phyloP scores from a whole-genome alignment of 2,329 filamentous ascomycete genomes.

The Trichoderma atroviride region DNA sequence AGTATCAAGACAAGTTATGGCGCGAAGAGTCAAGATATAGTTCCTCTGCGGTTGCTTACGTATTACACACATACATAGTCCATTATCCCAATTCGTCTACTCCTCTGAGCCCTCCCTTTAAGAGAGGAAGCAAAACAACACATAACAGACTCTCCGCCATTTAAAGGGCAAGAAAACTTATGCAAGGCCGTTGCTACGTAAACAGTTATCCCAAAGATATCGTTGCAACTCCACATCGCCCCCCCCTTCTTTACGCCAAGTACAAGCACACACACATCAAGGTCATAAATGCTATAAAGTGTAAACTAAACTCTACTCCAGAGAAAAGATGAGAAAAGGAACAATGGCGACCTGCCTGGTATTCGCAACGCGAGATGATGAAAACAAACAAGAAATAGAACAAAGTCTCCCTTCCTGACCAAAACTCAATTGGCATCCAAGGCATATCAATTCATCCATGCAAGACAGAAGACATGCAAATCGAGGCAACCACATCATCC shows the following conservation, averaged over 20 bases:
- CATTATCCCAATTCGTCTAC: too few species aligned
- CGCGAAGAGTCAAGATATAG: too few species aligned
- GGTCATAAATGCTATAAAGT: neutral
- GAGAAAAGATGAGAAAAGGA: neutral
- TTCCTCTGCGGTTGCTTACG: too few species aligned
- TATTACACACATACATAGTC: too few species aligned
- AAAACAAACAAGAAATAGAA: too few species aligned
- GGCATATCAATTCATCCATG: neutral
- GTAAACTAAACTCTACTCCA: neutral
- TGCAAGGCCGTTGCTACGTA: neutral
- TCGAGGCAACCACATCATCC: neutral
- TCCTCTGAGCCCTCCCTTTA: too few species aligned
- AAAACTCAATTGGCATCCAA: neutral
- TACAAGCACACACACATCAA: neutral
- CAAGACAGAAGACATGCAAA: neutral
- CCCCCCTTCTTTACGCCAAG: neutral
- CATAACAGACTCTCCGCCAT: neutral
- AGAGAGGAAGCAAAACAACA: too few species aligned
- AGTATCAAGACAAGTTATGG: too few species aligned
- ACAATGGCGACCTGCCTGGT: neutral
- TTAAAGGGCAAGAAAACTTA: neutral
- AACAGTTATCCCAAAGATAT: neutral
- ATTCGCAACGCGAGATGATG: neutral
- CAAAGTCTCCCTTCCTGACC: neutral
- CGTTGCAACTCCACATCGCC: neutral